Base-by-base conservation (phyloP, 352 stramenopile species). In the Phytophthora pini region DNA sequence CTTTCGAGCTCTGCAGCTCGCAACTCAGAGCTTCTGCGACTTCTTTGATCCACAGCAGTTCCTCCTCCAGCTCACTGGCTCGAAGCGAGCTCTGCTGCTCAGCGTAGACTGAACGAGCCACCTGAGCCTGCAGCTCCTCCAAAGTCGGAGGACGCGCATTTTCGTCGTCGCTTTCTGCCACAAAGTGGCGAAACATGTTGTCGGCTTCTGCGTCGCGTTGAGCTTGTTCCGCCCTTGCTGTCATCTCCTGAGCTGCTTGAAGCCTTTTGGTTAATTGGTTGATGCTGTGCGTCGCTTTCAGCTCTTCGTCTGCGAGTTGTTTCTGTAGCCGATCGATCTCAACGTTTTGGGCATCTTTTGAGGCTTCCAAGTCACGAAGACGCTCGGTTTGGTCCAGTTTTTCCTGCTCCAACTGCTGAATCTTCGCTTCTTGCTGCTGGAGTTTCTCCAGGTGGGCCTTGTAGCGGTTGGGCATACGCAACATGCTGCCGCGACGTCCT, bases 201-300 rank as follows among this genome's bases (percentile, higher is more conserved):
- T 74, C 66, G 5, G 66, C 49, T 58, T 74, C 66, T n/a, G 60
- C 54, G 13, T 66, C 54, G 3, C 54, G 60, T 32, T 70, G 60
- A 26, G 54, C 46, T 22, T 70, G 22, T 49, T 74, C 66, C 7
- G 66, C 66, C 51, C 38, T 48, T 24, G 40, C 24, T 10, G 45
- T 47, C n/a, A 39, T 27, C 40, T 54, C 22, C 9, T 51, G 47
- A 9, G 50, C 22, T 13, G 31, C 24, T 20, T 61, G 20, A 4
- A 70, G 40, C 24, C 65, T 46, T 48, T 47, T 52, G 11, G 38
- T 61, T 15, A 73, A 39, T 36, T 40, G 39, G 12, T 47, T 46
- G 13, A 64, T 72, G 1, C 29, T 58, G 13, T 44, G 3, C 7
- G 32, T 26, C n/a, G 65, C 52, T 58, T 57, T 40, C 10, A 51